Base-by-base conservation (phyloP, 805 yeast genomes). In the Hanseniaspora jakobsenii region DNA sequence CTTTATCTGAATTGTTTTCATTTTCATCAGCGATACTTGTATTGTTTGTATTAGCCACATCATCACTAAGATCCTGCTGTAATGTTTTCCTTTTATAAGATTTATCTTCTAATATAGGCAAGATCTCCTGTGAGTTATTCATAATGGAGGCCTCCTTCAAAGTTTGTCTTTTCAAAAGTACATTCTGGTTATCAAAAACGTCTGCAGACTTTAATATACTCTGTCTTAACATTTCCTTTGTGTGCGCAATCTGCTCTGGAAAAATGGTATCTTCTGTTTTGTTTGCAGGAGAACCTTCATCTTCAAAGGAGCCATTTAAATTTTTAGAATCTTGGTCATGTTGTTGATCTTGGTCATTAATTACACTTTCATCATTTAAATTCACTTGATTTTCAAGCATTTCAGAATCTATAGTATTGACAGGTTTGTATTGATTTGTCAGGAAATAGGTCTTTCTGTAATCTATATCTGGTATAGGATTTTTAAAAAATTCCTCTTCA, bases 401-500 rank as follows among this genome's bases (percentile, higher is more conserved):
- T 12, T 32, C 36, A 28, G 36, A 19, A 16, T 19, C 28, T 27
- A 34, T 12, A 14, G 21, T 34, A n/a, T 21, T 21, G 3, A 7
- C n/a, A n/a, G 30, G 30, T 14, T 36, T 29, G 21, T 39, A 34
- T 16, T 42, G 39, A 23, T 42, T 42, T 7, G 46, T 42, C 29
- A 42, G 13, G 29, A 39, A 38, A 35, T 42, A 42, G 6, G 46
- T 27, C 14, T 42, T 42, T 35, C 46, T 42, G 17, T 42, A 42
- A 10, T 42, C 46, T 21, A 42, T 16, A 19, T 42, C 29, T 17
- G 46, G 46, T 4, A 42, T 21, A 3, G 39, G 39, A 18, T 28
- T 29, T 10, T 28, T 29, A 10, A 9, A 19, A n/a, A 28, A n/a
- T 4, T 16, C 18, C 3, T 10, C 7, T n/a, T 27, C 16, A 6